Percentiles rank a stretch among this genome's conserved stretches.
Evolutionary conservation across 208 protist genomes (phyloP).

Genomic region (Crithidia acanthocephali): DNA sequence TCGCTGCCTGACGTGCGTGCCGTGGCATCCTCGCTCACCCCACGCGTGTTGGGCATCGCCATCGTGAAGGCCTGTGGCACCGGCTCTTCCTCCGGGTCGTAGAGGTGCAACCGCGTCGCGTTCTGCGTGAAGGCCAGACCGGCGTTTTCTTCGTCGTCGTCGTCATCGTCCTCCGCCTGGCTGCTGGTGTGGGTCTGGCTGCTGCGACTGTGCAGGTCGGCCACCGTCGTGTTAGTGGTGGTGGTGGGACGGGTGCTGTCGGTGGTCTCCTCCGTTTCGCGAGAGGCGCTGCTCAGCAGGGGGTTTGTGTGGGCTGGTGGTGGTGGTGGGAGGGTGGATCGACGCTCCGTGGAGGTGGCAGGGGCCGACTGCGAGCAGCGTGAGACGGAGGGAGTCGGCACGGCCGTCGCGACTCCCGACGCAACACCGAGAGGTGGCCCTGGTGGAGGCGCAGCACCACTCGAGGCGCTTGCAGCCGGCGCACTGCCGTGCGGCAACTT

Average conservation of each 20-base stretch:
- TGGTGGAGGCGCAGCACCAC: not conserved
- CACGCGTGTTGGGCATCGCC: not conserved
- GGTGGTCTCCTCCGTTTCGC: not conserved
- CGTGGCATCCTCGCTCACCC: not conserved
- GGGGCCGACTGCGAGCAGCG: not conserved
- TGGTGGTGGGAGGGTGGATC: not conserved
- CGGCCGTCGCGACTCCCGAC: no score
- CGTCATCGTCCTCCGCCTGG: not conserved
- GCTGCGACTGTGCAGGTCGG: not conserved
- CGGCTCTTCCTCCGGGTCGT: slow-evolving; percentile 1
- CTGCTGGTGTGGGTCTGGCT: not conserved
- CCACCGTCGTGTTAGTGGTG: slow-evolving; percentile 8
- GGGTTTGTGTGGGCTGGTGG: not conserved
- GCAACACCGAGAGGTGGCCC: no score
- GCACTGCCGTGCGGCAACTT: not conserved
- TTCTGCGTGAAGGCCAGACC: slow-evolving; percentile 12
- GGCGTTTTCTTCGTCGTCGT: slow-evolving; percentile 1
- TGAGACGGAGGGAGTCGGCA: not conserved
- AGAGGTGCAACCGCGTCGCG: not conserved
- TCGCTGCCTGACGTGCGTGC: not conserved
- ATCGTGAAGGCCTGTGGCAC: not conserved
- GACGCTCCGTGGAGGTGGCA: not conserved
- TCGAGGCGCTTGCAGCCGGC: not conserved
- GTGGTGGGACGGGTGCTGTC: slow-evolving; percentile 13
- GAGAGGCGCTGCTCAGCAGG: not conserved